Evolutionary conservation across 345 rosid genomes (phyloP).

Genomic region (Capsella bursapastoris): DNA sequence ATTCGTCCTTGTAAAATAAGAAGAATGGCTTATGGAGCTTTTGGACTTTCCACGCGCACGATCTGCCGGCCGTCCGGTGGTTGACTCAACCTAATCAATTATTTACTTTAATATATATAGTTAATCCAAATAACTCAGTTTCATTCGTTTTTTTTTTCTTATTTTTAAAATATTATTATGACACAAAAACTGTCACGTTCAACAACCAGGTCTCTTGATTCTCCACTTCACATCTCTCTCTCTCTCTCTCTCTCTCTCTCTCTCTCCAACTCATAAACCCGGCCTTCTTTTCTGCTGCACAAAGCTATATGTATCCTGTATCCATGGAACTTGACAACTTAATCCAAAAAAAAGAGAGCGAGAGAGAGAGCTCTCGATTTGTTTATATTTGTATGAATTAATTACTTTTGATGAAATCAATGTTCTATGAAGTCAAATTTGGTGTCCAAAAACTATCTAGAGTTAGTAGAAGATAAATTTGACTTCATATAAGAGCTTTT

Average conservation of each 20-base stretch:
- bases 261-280: conserved; percentile 10
- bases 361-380: neutral
- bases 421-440: neutral
- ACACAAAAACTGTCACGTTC: conserved; percentile 44
- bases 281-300: neutral
- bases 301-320: neutral
- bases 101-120: conserved; percentile 15
- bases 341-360: neutral
- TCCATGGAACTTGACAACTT: conserved; percentile 30
- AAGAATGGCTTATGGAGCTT: conserved; percentile 23
- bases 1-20: neutral
- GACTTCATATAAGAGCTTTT: neutral
- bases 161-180: neutral
- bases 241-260: conserved; percentile 10
- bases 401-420: neutral
- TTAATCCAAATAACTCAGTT: conserved; percentile 24
- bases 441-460: neutral
- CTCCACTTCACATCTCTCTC: conserved; percentile 35
- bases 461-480: neutral
- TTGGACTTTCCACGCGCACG: conserved; percentile 41
- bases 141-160: conserved; percentile 12
- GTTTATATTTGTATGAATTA: neutral
- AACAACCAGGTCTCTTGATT: conserved; percentile 43
- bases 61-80: conserved; percentile 46
- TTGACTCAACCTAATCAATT: conserved; percentile 40